Evolutionary conservation across 257 asterid species (phyloP).

Genomic region (Plantago major): DNA sequence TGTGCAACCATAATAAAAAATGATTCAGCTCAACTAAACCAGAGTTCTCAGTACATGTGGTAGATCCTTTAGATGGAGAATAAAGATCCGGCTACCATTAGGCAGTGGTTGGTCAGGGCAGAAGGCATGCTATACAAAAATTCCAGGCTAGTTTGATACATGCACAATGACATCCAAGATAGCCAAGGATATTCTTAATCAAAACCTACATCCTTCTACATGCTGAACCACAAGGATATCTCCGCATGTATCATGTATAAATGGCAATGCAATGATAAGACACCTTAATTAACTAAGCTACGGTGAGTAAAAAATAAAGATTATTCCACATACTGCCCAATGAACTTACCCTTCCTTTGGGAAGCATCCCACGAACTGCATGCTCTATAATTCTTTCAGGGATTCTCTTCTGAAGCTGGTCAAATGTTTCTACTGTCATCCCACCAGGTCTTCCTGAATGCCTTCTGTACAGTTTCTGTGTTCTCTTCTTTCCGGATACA

Average conservation of each 20-base stretch:
- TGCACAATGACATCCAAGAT: neutral
- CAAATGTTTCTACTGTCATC: constrained; percentile 86
- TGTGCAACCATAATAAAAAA: neutral
- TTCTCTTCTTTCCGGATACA: constrained; percentile 85
- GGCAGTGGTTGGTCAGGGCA: too few relatives aligned
- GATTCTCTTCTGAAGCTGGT: constrained; percentile 85
- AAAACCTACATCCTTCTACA: too few relatives aligned
- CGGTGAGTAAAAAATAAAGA: neutral
- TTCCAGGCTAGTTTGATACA: too few relatives aligned
- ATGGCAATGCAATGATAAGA: neutral
- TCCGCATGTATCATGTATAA: neutral
- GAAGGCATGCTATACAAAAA: too few relatives aligned
- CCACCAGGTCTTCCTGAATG: constrained; percentile 98
- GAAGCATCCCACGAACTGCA: constrained; percentile 99
- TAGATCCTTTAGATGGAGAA: too few relatives aligned
- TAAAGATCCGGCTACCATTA: too few relatives aligned
- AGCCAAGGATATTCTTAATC: too few relatives aligned
- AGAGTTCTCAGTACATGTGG: too few relatives aligned
- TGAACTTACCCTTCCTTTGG: constrained; percentile 76
- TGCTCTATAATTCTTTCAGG: constrained; percentile 96
- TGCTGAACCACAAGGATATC: too few relatives aligned
- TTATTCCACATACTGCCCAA: neutral
- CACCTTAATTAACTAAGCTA: neutral
- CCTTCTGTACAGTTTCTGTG: constrained; percentile 78
- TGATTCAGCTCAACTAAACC: too few relatives aligned